Conservation (phyloP, 495 filamentous ascomycete species). For the Hamigera avellanea region DNA sequence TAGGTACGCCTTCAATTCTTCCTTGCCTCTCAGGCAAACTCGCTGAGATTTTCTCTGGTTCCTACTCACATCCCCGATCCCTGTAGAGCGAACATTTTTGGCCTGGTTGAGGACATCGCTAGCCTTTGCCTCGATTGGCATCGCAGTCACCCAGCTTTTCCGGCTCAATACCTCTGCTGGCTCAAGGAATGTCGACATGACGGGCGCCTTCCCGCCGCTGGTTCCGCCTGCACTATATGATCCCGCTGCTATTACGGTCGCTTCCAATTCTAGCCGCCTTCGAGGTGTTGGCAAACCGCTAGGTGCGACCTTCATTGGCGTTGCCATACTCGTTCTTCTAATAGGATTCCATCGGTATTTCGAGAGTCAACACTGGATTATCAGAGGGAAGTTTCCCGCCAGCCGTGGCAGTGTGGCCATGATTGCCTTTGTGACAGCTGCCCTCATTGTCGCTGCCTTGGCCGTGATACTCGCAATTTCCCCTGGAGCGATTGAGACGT, state of each 20-base stretch:
- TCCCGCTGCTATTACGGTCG: conserved; percentile 4
- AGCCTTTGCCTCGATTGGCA: conserved; percentile 91
- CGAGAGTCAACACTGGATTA: conserved; percentile 69
- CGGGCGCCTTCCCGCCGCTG: conserved; percentile 9
- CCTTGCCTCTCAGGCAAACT: not conserved
- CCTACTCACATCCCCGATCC: conserved; percentile 6
- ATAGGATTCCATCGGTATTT: conserved; percentile 68
- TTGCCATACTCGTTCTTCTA: conserved; percentile 75
- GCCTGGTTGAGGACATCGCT: conserved; percentile 95
- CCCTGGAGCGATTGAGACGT: conserved; percentile 37
- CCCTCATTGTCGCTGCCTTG: conserved; percentile 59
- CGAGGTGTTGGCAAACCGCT: conserved; percentile 82
- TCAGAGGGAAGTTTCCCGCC: conserved; percentile 87
- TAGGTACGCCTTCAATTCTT: conserved; percentile 55
- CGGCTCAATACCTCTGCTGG: conserved; percentile 61
- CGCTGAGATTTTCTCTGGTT: not conserved
- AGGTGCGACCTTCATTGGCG: conserved; percentile 81
- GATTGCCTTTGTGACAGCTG: conserved; percentile 55
- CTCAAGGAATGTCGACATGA: conserved; percentile 2
- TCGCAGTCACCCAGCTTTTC: conserved; percentile 93
- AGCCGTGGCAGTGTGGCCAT: conserved; percentile 78
- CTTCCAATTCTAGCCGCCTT: conserved; percentile 31
- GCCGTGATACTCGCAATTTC: conserved; percentile 60
- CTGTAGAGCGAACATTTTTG: conserved; percentile 83
- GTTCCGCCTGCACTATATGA: conserved; percentile 13